These are phyloP conservation scores for Leucogyrophana mollusca DNA, from an alignment of 768 basidiomycete genomes.

Conservation along the genomic window DNA sequence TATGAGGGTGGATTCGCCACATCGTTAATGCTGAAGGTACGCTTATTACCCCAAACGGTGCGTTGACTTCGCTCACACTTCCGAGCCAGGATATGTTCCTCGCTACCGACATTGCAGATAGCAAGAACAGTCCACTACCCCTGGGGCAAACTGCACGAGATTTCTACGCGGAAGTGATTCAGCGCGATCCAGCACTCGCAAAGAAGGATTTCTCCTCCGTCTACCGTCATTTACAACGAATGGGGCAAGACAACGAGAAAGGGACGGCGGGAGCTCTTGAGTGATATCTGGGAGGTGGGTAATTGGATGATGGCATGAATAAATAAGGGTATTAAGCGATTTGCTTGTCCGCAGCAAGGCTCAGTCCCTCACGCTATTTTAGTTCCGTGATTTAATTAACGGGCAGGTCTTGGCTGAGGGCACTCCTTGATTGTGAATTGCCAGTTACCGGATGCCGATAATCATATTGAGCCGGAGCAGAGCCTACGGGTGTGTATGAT, in stretches of 20 bases:
- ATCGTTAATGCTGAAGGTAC: slow-evolving; percentile 78
- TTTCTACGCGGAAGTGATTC: slow-evolving; percentile 59
- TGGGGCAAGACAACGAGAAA: slow-evolving; percentile 3
- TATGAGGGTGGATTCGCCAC: slow-evolving; percentile 89
- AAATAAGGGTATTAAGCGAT: too few species aligned
- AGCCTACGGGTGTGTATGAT: too few species aligned
- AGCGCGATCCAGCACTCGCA: slow-evolving; percentile 55
- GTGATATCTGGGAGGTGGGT: neutral
- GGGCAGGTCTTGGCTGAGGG: too few species aligned
- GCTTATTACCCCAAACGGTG: slow-evolving; percentile 2
- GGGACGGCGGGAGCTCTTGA: slow-evolving; percentile 7
- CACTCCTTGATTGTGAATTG: too few species aligned
- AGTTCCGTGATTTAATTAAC: too few species aligned
- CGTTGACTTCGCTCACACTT: slow-evolving; percentile 6
- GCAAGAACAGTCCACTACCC: slow-evolving; percentile 52
- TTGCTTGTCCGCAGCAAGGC: too few species aligned
- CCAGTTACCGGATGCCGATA: too few species aligned
- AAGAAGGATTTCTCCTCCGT: slow-evolving; percentile 81
- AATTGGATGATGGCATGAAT: too few species aligned
- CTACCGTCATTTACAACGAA: slow-evolving; percentile 56
- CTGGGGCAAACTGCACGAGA: slow-evolving; percentile 62
- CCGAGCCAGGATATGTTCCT: slow-evolving; percentile 75
- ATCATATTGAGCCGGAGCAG: too few species aligned
- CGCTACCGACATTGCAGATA: slow-evolving; percentile 61
- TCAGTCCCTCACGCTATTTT: too few species aligned